Evolutionary conservation across 345 rosid species (phyloP).

Genomic region (Acer saccharum): DNA sequence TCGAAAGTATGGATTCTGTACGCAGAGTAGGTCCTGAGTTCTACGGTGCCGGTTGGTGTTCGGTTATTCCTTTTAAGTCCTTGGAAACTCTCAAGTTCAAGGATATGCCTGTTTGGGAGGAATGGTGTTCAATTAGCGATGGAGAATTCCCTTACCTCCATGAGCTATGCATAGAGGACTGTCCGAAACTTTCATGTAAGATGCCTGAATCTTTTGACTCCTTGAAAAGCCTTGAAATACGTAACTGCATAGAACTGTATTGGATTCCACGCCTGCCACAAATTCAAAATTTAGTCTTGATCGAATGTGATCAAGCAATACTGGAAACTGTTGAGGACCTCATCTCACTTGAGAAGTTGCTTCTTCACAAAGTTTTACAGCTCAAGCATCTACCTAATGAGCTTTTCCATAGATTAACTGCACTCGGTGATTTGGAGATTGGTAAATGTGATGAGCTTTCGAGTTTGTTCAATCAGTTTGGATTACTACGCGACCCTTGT

Average conservation of each 20-base stretch:
- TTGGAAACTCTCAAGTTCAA: slow-evolving; percentile 2
- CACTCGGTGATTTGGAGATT: background rate
- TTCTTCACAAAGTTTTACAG: background rate
- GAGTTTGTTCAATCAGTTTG: too few relatives aligned
- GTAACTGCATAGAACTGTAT: background rate
- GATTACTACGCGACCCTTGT: background rate
- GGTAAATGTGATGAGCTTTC: background rate
- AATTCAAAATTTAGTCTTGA: background rate
- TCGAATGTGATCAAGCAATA: background rate
- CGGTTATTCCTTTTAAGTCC: background rate
- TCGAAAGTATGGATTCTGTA: background rate
- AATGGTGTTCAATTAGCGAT: background rate
- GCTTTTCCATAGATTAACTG: background rate
- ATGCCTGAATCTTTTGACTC: background rate
- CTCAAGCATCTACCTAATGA: background rate
- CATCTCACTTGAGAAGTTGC: background rate
- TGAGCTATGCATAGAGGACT: background rate
- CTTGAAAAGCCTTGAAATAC: background rate
- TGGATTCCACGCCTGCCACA: background rate
- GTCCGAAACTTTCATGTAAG: background rate
- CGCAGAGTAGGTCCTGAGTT: background rate
- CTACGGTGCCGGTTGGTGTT: background rate
- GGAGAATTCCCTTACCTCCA: background rate
- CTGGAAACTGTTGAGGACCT: background rate
- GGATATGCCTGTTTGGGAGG: background rate